Base-by-base conservation (phyloP, 345 rosid genomes). In the Eucalyptus fibrosa region DNA sequence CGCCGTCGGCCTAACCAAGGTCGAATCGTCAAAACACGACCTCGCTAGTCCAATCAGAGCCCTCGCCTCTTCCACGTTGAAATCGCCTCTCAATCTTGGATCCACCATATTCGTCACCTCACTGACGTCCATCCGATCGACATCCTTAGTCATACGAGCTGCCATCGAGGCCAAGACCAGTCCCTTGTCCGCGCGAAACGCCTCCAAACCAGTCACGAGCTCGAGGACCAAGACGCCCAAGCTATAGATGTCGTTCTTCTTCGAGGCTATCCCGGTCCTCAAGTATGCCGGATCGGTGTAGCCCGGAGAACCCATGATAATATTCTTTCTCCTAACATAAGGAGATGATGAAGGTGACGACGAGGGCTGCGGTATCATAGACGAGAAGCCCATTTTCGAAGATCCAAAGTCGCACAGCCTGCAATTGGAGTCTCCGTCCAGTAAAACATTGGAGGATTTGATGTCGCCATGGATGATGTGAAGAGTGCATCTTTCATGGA, bases 381-480 rank as follows among this genome's bases (percentile, higher is more conserved):
- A 95, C 1, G 98, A 96, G 86, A 96, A 96, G 4, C 98, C 98
- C 91, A 95, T 93, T 37, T 93, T 97, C 11, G 98, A 93, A 15
- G 93, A 96, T 44, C 98, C 98, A 12, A 97, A 96, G 89, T 97
- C 99, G 81, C 99, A 96, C 11, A 97, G 96, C 93, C 95, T 96
- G 93, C 95, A 90, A 89, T 95, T 94, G 44, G 93, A 91, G 42
- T 89, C 44, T 50, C 93, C 93, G 88, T 97, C 99, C 24, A 97
- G 93, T 9, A 97, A 91, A 42, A 97, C 91, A 50, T 97, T 97
- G 1, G 99, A 95, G 42, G 98, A 91, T 89, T 97, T 97, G 88
- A 97, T 94, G 93, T 96, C 99, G 0, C 98, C 98, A 18, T 97
- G 99, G 14, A 96, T 95, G 42, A 97, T 94, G 86, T 95, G 98